These are phyloP conservation scores for Vanrija humicola DNA, from an alignment of 1,284 basidiomycete genomes.

Conservation along the genomic window DNA sequence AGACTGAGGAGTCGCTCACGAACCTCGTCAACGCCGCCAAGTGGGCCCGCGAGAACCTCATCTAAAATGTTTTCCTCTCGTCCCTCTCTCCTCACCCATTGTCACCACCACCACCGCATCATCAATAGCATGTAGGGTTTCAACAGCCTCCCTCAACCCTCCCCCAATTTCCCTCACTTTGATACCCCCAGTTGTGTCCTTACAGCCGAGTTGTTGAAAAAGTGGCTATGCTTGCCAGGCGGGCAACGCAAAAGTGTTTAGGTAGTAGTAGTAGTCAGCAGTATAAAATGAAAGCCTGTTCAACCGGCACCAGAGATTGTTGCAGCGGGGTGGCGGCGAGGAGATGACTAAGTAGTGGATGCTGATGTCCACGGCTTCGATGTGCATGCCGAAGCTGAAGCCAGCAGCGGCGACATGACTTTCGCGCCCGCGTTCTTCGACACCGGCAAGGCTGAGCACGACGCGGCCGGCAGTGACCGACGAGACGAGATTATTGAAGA, in stretches of 20 bases:
- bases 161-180: constrained; percentile 20
- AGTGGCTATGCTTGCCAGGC: neutral
- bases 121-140: constrained; percentile 14
- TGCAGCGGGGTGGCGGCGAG: neutral
- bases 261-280: constrained; percentile 10
- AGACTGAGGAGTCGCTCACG: constrained; percentile 79
- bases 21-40: constrained; percentile 86
- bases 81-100: neutral
- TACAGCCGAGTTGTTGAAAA: constrained; percentile 19
- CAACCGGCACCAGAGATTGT: constrained; percentile 40
- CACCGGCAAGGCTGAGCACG: too few species aligned
- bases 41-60: constrained; percentile 78
- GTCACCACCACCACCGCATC: constrained; percentile 3
- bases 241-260: constrained; percentile 1
- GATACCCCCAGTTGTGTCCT: constrained; percentile 18
- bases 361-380: too few species aligned
- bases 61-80: constrained; percentile 52
- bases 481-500: too few species aligned
- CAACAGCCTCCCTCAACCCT: constrained; percentile 14
- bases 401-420: too few species aligned
- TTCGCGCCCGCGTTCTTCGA: too few species aligned
- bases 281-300: constrained; percentile 47
- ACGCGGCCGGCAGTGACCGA: too few species aligned
- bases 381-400: too few species aligned
- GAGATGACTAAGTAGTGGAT: neutral